Percentiles rank a stretch among this genome's conserved stretches.
Conservation (phyloP, 2,329 filamentous ascomycete genomes). For the Didymosphaeria variabile region DNA sequence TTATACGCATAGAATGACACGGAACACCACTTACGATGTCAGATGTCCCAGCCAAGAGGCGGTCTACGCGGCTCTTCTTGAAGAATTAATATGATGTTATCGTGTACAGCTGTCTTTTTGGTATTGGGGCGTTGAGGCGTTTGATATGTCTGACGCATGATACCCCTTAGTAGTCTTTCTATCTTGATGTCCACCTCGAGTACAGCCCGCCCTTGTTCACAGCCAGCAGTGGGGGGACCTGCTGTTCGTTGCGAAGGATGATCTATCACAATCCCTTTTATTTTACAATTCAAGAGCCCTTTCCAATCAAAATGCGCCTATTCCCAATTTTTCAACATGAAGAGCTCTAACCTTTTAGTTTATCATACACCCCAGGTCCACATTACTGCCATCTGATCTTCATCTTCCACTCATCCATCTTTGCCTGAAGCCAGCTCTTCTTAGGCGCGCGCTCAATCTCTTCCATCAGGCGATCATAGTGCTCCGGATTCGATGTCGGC, state of each 20-base stretch:
- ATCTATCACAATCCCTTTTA: neutral
- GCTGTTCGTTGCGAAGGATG: neutral
- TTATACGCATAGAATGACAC: too few species aligned
- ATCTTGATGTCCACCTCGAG: neutral
- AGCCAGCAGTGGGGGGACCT: neutral
- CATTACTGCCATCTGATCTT: conserved; percentile 45
- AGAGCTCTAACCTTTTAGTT: neutral
- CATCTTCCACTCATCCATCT: conserved; percentile 49
- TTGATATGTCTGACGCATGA: neutral
- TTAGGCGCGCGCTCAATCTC: conserved; percentile 48
- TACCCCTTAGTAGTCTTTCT: neutral
- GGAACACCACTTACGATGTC: neutral
- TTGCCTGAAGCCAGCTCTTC: conserved; percentile 47
- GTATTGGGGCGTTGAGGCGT: neutral
- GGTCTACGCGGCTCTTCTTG: conserved; percentile 8
- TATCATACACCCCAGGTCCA: neutral
- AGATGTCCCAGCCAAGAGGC: conserved; percentile 8
- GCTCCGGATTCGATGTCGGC: conserved; percentile 45
- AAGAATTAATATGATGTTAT: neutral
- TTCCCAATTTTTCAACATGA: conserved; percentile 8
- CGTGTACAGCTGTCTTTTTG: neutral
- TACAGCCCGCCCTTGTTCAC: neutral
- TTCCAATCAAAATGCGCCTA: neutral
- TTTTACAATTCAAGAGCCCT: neutral
- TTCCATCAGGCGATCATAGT: conserved; percentile 47